These are phyloP conservation scores for Chamaenerion angustifolium DNA, from an alignment of 345 rosid genomes.

Conservation along the genomic window DNA sequence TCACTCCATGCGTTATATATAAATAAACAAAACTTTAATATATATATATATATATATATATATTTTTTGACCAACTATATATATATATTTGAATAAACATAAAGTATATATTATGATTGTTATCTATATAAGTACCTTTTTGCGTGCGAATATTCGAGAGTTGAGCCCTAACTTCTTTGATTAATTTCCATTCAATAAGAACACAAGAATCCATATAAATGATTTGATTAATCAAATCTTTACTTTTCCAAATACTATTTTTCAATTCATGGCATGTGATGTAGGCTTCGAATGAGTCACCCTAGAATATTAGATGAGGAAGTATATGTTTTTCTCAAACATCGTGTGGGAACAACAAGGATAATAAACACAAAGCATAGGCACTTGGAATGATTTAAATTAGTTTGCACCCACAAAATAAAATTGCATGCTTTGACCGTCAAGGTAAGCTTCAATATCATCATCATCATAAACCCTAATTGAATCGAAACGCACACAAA, in stretches of 20 bases:
- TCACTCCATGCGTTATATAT: too few relatives aligned
- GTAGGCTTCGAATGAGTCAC: slow-evolving; percentile 12
- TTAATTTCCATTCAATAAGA: slow-evolving; percentile 8
- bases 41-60: not conserved
- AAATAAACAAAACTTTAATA: too few relatives aligned
- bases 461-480: too few relatives aligned
- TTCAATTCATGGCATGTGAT: slow-evolving; percentile 36
- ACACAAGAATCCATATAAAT: slow-evolving; percentile 25
- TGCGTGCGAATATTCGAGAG: slow-evolving; percentile 65
- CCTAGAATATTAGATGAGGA: slow-evolving; percentile 7
- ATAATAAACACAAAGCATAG: too few relatives aligned
- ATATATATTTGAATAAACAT: slow-evolving; percentile 6
- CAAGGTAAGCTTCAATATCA: too few relatives aligned
- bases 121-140: slow-evolving; percentile 7
- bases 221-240: slow-evolving; percentile 28
- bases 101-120: too few relatives aligned
- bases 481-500: too few relatives aligned
- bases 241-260: slow-evolving; percentile 2
- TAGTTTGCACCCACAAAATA: too few relatives aligned
- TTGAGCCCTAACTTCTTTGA: slow-evolving; percentile 15
- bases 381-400: too few relatives aligned
- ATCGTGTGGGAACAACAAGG: too few relatives aligned
- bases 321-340: not conserved
- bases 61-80: too few relatives aligned
- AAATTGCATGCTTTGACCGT: too few relatives aligned